These are phyloP conservation scores for Vanrija sp. DNA, from an alignment of 1,284 basidiomycete genomes.

Conservation along the genomic window DNA sequence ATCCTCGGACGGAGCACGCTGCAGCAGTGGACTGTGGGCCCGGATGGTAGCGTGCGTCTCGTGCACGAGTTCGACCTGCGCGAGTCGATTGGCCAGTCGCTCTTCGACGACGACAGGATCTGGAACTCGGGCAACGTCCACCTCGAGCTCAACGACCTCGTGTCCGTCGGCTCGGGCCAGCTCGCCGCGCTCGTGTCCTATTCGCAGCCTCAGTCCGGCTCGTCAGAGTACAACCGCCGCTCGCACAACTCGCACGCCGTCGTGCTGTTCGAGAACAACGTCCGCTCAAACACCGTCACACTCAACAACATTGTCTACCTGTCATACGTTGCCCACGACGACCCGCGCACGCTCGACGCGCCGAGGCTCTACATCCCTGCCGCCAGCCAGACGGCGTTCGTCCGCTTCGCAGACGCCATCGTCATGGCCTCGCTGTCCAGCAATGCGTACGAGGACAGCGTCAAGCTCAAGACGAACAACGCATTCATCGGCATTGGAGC, in stretches of 20 bases:
- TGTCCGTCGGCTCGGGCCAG: slow-evolving; percentile 27
- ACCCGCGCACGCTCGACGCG: slow-evolving; percentile 45
- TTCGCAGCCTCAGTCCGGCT: slow-evolving; percentile 20
- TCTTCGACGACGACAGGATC: slow-evolving; percentile 25
- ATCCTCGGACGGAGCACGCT: slow-evolving; percentile 35
- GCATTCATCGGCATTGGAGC: slow-evolving; percentile 40
- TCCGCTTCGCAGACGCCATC: slow-evolving; percentile 46
- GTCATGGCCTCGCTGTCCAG: slow-evolving; percentile 39
- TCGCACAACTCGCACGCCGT: slow-evolving; percentile 31
- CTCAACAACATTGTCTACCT: slow-evolving; percentile 31
- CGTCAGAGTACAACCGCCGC: slow-evolving; percentile 16
- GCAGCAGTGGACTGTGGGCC: slow-evolving; percentile 38
- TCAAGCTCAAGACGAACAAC: slow-evolving; percentile 40
- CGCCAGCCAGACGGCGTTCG: slow-evolving; percentile 41
- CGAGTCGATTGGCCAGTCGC: slow-evolving; percentile 26
- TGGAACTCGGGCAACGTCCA: slow-evolving; percentile 26
- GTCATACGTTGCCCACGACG: slow-evolving; percentile 38
- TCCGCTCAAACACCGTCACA: slow-evolving; percentile 21
- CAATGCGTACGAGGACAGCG: slow-evolving; percentile 41
- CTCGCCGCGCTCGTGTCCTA: slow-evolving; percentile 42
- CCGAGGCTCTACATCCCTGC: slow-evolving; percentile 42
- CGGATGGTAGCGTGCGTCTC: slow-evolving; percentile 30
- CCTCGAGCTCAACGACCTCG: slow-evolving; percentile 40
- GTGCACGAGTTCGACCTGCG: slow-evolving; percentile 37
- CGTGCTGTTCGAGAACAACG: slow-evolving; percentile 28